A percentile compares a stretch with the other conserved stretches of the same genome.
Conservation (phyloP, 768 basidiomycete species). For the Naganishia kalamii region DNA sequence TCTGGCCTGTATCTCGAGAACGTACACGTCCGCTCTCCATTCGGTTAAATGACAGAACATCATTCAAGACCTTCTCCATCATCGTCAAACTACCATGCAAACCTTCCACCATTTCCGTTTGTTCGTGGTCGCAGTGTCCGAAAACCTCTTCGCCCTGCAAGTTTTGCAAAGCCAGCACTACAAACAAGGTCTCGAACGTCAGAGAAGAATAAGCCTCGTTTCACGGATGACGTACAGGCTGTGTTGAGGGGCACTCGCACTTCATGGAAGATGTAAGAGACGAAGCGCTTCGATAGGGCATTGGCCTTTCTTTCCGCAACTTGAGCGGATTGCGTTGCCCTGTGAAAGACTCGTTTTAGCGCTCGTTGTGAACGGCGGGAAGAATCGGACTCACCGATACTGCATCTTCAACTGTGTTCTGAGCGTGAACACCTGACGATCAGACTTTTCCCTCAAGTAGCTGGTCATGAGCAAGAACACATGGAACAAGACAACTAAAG, state of each 20-base stretch:
- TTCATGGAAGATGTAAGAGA: slow-evolving; percentile 39
- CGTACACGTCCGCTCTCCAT: slow-evolving; percentile 44
- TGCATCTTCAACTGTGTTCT: slow-evolving; percentile 71
- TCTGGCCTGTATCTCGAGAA: neutral
- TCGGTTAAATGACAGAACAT: slow-evolving; percentile 45
- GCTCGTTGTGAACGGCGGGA: neutral
- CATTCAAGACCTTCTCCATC: slow-evolving; percentile 49
- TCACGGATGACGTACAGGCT: slow-evolving; percentile 34
- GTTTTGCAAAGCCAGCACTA: slow-evolving; percentile 78
- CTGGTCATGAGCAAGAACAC: slow-evolving; percentile 67
- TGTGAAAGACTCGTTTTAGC: slow-evolving; percentile 1
- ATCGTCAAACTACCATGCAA: slow-evolving; percentile 41
- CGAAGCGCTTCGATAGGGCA: slow-evolving; percentile 75
- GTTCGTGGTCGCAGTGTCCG: slow-evolving; percentile 53
- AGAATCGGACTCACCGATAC: slow-evolving; percentile 45
- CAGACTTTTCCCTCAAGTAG: slow-evolving; percentile 51
- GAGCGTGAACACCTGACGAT: slow-evolving; percentile 62
- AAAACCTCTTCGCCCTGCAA: slow-evolving; percentile 74
- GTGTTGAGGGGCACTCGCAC: slow-evolving; percentile 55
- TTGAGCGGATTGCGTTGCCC: slow-evolving; percentile 66
- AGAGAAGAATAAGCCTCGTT: neutral
- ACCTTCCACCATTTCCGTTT: slow-evolving; percentile 85
- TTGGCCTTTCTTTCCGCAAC: slow-evolving; percentile 63
- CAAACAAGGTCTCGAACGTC: slow-evolving; percentile 31
- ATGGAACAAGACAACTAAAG: slow-evolving; percentile 66